phyloP scores from a whole-genome alignment of 345 rosid genomes.

The Combretum micranthum region DNA sequence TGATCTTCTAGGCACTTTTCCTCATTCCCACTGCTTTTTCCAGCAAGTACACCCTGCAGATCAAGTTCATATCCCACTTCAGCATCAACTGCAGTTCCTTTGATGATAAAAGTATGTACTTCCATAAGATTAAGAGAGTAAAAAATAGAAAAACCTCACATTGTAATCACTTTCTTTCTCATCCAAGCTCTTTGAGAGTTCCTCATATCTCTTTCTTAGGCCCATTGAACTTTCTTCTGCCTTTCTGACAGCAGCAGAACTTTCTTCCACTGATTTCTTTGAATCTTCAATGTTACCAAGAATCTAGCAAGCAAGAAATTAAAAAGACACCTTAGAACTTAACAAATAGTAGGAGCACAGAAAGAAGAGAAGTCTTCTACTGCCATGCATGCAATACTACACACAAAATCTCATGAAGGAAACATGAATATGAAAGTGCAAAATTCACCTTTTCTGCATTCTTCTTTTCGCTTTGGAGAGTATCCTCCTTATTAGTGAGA shows the following conservation, averaged over 20 bases:
- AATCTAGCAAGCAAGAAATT: conserved; percentile 35
- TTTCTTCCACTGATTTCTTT: conserved; percentile 67
- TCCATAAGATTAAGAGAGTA: background rate
- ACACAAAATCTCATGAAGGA: background rate
- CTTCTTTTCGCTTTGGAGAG: conserved; percentile 58
- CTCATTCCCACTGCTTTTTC: conserved; percentile 87
- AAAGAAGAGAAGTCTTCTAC: background rate
- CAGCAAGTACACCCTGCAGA: conserved; percentile 82
- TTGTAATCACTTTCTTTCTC: conserved; percentile 82
- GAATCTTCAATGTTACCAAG: conserved; percentile 64
- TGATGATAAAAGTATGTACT: background rate
- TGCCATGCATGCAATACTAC: no score
- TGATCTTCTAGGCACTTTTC: conserved; percentile 99
- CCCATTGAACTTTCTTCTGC: conserved; percentile 85
- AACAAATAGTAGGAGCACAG: background rate
- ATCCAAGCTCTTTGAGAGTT: conserved; percentile 65
- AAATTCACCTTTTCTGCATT: conserved; percentile 64
- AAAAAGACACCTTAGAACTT: conserved; percentile 1
- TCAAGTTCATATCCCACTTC: conserved; percentile 13
- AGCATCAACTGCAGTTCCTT: conserved; percentile 3
- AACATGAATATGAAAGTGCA: conserved; percentile 5
- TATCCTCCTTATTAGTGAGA: conserved; percentile 69
- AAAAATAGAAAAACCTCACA: conserved; percentile 30
- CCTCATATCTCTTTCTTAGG: conserved; percentile 55
- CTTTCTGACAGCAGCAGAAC: conserved; percentile 57